Base-by-base conservation (phyloP, 2,329 filamentous ascomycete species). In the Pseudocercospora macadamiae region DNA sequence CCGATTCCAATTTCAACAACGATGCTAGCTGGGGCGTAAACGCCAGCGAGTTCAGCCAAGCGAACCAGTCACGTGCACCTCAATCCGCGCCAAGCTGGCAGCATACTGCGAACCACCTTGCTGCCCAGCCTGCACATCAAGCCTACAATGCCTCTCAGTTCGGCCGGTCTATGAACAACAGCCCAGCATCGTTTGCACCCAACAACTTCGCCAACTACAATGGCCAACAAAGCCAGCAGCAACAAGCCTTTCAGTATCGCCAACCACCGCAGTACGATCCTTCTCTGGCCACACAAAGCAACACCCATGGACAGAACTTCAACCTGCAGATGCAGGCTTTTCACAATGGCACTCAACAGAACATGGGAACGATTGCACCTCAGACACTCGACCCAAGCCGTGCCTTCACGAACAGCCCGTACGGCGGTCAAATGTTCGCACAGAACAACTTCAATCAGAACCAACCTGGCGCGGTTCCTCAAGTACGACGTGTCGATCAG, bases 1-100 rank as follows among this genome's bases (percentile, higher is more conserved):
- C 63, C 62, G 65, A 70, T 55, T 59, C 66, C 51, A 64, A 32
- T 56, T 64, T 65, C 54, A 63, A 64, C 62, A 19, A 26, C 44
- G 66, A 72, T 64, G 64, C 68, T 66, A 64, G 65, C 65, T 73
- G 71, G 71, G 65, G 59, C 64, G 36, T 72, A 68, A 67, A 71
- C 64, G 63, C 66, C 66, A 67, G 65, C 59, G 60, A 63, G 55
- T 65, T 54, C 63, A 54, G 47, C 51, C 44, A 62, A 45, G 44
- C 58, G 28, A 39, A 51, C 36, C 62, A 61, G 64, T 71, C 70
- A 71, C 70, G 69, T 71, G 68, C 55, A 12, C 47, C 25, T 21
- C 60, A 64, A 55, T 56, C 55, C 30, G 12, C 58, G 28, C 60
- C 60, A 59, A 64, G 59, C 58, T 71, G 67, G 66, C 62, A 61